phyloP scores from a whole-genome alignment of 306 rosid species.

The Pueraria montana region DNA sequence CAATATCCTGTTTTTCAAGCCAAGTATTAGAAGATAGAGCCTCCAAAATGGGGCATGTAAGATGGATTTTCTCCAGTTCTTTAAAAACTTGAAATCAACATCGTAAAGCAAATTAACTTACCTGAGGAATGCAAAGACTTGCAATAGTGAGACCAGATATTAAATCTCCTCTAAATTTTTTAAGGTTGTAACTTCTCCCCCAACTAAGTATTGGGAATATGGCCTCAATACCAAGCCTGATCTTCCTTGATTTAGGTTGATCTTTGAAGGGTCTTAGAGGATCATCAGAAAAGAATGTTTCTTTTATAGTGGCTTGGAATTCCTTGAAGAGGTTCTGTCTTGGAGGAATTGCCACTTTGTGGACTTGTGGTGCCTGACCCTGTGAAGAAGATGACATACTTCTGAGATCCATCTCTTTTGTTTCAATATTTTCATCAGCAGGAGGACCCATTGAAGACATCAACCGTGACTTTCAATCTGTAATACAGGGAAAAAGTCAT shows the following conservation, averaged over 20 bases:
- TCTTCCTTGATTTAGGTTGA: conserved; percentile 68
- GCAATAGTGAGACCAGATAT: conserved; percentile 96
- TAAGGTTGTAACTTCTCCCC: conserved; percentile 75
- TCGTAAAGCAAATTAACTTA: conserved; percentile 47
- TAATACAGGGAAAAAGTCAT: conserved; percentile 35
- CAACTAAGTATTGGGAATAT: conserved; percentile 83
- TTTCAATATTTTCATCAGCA: conserved; percentile 49
- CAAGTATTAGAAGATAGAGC: conserved; percentile 45
- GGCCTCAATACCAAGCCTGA: conserved; percentile 78
- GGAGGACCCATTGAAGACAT: conserved; percentile 62
- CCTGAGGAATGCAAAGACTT: conserved; percentile 99
- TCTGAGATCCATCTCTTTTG: conserved; percentile 56
- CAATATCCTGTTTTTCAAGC: conserved; percentile 79
- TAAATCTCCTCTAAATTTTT: conserved; percentile 82
- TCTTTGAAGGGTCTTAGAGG: conserved; percentile 90
- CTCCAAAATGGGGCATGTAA: background rate
- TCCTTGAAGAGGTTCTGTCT: conserved; percentile 83
- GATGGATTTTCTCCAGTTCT: background rate
- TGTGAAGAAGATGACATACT: conserved; percentile 53
- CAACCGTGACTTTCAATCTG: conserved; percentile 53
- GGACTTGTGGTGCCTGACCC: conserved; percentile 52
- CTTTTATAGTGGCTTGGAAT: conserved; percentile 70
- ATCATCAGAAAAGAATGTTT: conserved; percentile 90
- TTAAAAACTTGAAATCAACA: conserved; percentile 23
- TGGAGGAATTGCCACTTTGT: conserved; percentile 87